Base-by-base conservation (phyloP, 75 land plant species). In the Sequoia sempervirens region DNA sequence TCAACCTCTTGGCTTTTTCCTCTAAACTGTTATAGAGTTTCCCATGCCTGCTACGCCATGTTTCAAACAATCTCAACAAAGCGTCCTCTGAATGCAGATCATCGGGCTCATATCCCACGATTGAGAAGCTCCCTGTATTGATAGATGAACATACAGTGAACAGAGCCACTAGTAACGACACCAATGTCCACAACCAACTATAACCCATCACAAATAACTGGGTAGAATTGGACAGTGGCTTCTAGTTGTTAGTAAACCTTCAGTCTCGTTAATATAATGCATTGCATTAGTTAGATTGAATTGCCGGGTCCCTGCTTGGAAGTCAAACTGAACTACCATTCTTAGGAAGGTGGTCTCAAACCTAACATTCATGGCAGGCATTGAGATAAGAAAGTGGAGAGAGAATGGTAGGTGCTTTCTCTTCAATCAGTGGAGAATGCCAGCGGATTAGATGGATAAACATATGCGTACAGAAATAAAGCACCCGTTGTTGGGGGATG, bases 41-140 rank as follows among this genome's bases (percentile, higher is more conserved):
- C 45, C 69, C 83, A 47, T 84, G 84, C 18, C 28, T 79, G 37
- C 18, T 40, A 3, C 28, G 34, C 84, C 84, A 84, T 37, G 38
- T 28, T 20, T 84, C 82, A 20, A 79, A 84, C 17, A 84, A 75
- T 20, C 73, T 84, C 9, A 56, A 3, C 53, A 86, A 70, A 26
- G 80, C 80, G 0, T n/a, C 30, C 76, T 86, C 64, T 15, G 88
- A 84, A 47, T 30, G 56, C 14, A 87, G 75, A 14, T 88, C 85
- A n/a, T 45, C 28, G 8, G 84, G 26, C 14, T 83, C 46, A 41
- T 83, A 83, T 30, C 17, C 84, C 20, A 83, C 17, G 28, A 80
- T 80, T 4, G 82, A 80, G 54, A 32, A 23, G 2, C 32, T 26
- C 20, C 82, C 56, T 80, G 58, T n/a, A 13, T 47, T 23, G 23